Evolutionary conservation across 129 eudicot species (phyloP).

Genomic region (Ambrosia artemisiifolia): DNA sequence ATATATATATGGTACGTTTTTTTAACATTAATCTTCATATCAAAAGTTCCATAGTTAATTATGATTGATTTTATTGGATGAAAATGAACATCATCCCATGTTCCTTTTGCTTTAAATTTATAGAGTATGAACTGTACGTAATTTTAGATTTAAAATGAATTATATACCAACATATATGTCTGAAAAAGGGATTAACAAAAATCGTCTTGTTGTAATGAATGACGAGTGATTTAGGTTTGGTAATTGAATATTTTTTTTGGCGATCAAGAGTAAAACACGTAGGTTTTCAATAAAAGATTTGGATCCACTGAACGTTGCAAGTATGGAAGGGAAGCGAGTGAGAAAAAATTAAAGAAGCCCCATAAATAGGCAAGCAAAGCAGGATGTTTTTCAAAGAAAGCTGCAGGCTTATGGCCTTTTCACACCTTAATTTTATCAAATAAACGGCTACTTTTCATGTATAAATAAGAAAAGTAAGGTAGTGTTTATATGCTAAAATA

Average conservation of each 20-base stretch:
- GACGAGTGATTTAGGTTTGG: not conserved
- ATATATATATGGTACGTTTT: slow-evolving; percentile 14
- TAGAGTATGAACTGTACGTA: not conserved
- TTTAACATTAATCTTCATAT: slow-evolving; percentile 21
- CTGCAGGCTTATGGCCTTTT: slow-evolving; percentile 2
- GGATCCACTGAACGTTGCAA: slow-evolving; percentile 19
- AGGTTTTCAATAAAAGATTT: not conserved
- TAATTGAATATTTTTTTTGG: not conserved
- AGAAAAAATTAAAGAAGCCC: slow-evolving; percentile 28
- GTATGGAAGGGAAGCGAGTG: slow-evolving; percentile 13
- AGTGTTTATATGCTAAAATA: not conserved
- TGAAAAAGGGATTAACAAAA: not conserved
- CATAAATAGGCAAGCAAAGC: slow-evolving; percentile 21
- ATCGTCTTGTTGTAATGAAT: not conserved
- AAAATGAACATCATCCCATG: not conserved
- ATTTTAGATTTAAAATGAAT: not conserved
- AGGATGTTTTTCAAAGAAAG: slow-evolving; percentile 7
- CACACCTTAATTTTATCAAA: slow-evolving; percentile 10
- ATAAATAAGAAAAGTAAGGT: not conserved
- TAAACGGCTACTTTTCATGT: not conserved
- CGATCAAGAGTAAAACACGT: not conserved
- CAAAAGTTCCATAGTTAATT: slow-evolving; percentile 12
- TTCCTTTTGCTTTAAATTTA: not conserved
- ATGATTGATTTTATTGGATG: slow-evolving; percentile 12
- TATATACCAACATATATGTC: not conserved